Conservation (phyloP, 176 grass and related monocot species). For the Aegilops speltoides region DNA sequence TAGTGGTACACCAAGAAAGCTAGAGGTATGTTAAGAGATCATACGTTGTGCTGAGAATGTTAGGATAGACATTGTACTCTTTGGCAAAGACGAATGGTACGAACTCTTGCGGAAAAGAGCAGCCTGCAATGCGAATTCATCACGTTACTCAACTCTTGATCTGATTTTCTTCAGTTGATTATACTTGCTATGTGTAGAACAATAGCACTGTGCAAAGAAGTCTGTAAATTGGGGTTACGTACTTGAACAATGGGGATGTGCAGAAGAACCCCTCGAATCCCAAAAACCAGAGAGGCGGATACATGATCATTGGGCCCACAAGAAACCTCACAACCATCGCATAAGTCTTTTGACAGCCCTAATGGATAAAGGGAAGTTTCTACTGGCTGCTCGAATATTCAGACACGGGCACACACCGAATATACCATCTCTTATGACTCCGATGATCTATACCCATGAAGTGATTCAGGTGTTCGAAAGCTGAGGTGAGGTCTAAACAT, state of each 20-base stretch:
- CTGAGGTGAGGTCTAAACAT: conserved; percentile 44
- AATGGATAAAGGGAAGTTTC: conserved; percentile 85
- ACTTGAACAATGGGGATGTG: conserved; percentile 87
- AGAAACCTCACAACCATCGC: conserved; percentile 80
- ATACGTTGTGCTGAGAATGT: conserved; percentile 84
- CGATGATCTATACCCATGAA: conserved; percentile 73
- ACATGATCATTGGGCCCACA: conserved; percentile 61
- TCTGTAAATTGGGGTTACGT: background rate
- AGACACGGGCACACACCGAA: conserved; percentile 70
- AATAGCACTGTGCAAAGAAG: too few relatives aligned
- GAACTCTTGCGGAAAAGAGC: conserved; percentile 79
- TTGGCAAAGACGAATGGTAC: conserved; percentile 85
- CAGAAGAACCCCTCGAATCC: conserved; percentile 66
- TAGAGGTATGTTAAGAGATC: background rate
- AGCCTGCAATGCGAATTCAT: conserved; percentile 34
- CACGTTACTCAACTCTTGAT: too few relatives aligned
- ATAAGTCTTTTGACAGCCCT: conserved; percentile 60
- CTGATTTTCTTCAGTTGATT: background rate
- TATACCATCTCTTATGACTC: conserved; percentile 91
- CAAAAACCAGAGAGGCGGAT: conserved; percentile 56
- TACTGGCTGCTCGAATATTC: conserved; percentile 79
- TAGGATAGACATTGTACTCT: conserved; percentile 80
- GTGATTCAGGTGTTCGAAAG: conserved; percentile 83
- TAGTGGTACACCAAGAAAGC: background rate
- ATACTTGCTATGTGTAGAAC: too few relatives aligned